Conservation (phyloP, 2,329 filamentous ascomycete species). For the Penicillium concentricum region DNA sequence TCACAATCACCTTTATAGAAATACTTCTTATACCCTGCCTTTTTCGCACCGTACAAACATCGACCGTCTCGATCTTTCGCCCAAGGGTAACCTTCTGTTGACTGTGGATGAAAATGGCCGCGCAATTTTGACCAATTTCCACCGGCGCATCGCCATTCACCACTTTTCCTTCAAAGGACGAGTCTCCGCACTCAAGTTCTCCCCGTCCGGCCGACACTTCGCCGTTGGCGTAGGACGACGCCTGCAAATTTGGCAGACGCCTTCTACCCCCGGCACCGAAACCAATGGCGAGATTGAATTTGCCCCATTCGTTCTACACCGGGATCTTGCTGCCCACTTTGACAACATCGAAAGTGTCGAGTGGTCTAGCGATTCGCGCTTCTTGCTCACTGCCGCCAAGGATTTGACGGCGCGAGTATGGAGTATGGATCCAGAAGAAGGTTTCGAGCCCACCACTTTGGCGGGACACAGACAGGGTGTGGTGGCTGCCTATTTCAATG, state of each 20-base stretch:
- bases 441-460: conserved; percentile 84
- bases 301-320: conserved; percentile 87
- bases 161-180: conserved; percentile 91
- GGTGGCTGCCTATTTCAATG: conserved; percentile 94
- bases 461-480: conserved; percentile 89
- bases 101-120: conserved; percentile 92
- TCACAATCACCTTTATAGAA: conserved; percentile 25
- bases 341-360: conserved; percentile 82
- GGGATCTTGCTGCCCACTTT: conserved; percentile 83
- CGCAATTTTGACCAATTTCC: conserved; percentile 88
- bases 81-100: conserved; percentile 86
- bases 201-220: conserved; percentile 87
- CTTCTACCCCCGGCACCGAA: conserved; percentile 79
- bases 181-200: conserved; percentile 82
- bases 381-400: conserved; percentile 88
- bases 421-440: conserved; percentile 84
- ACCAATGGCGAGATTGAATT: conserved; percentile 84
- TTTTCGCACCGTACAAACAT: conserved; percentile 94
- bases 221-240: conserved; percentile 82
- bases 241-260: conserved; percentile 94
- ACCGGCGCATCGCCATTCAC: conserved; percentile 80
- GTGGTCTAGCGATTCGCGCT: conserved; percentile 95
- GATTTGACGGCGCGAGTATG: conserved; percentile 93
- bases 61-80: conserved; percentile 79
- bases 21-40: conserved; percentile 55